phyloP scores from a whole-genome alignment of 345 rosid genomes.

The Isatis tinctoria region DNA sequence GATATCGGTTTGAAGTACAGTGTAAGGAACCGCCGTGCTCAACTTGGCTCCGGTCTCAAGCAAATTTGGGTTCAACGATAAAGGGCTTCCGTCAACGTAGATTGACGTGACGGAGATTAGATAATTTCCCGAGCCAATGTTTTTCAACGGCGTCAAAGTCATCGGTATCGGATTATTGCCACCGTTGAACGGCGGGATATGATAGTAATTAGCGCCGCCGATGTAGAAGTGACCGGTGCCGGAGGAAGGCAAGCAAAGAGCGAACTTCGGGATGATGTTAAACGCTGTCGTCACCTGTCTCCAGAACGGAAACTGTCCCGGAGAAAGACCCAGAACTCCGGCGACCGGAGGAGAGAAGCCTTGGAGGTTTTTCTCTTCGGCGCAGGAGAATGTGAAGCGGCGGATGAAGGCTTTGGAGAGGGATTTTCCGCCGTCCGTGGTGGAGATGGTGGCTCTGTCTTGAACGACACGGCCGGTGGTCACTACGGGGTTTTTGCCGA shows the following conservation, averaged over 20 bases:
- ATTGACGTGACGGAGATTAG: slow-evolving; percentile 22
- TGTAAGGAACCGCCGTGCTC: slow-evolving; percentile 27
- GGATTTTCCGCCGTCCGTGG: not conserved
- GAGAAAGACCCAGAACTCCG: slow-evolving; percentile 26
- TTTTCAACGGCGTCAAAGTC: slow-evolving; percentile 29
- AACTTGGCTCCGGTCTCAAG: slow-evolving; percentile 4
- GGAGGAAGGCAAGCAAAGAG: slow-evolving; percentile 42
- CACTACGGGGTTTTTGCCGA: not conserved
- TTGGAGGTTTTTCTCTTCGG: not conserved
- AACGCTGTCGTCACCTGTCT: slow-evolving; percentile 14
- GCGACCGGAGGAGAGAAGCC: slow-evolving; percentile 13
- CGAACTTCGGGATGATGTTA: slow-evolving; percentile 25
- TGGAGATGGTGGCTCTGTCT: slow-evolving; percentile 4
- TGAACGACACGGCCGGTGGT: slow-evolving; percentile 22
- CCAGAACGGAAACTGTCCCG: not conserved
- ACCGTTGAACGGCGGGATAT: slow-evolving; percentile 22
- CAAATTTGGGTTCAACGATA: not conserved
- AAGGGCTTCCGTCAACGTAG: not conserved
- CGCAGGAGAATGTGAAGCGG: slow-evolving; percentile 20
- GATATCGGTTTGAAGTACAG: slow-evolving; percentile 7
- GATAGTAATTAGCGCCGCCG: slow-evolving; percentile 31
- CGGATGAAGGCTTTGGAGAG: not conserved
- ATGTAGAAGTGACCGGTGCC: slow-evolving; percentile 30
- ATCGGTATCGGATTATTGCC: slow-evolving; percentile 13
- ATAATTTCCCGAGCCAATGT: slow-evolving; percentile 20